Percentiles rank a stretch among this genome's conserved stretches.
Conservation (phyloP, 2,329 filamentous ascomycete species). For the Zasmidium cellare region DNA sequence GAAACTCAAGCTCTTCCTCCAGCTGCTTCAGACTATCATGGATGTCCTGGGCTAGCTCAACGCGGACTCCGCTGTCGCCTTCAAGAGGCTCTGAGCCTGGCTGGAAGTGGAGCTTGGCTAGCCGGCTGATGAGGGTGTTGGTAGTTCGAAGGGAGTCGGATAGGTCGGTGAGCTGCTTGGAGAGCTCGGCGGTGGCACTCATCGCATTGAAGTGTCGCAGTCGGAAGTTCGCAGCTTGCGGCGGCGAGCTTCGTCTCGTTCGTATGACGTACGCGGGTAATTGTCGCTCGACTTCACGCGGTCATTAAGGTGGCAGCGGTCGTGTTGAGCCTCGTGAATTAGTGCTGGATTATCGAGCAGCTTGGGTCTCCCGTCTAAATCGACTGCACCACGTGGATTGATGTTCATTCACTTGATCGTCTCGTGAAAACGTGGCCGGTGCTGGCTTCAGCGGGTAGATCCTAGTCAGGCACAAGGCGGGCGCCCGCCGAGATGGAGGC, state of each 20-base stretch:
- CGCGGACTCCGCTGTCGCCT: conserved; percentile 57
- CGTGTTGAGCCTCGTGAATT: background rate
- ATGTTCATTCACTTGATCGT: background rate
- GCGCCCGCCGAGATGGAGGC: no score
- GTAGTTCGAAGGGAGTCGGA: conserved; percentile 55
- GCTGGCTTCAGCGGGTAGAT: background rate
- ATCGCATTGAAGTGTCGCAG: conserved; percentile 5
- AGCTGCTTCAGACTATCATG: conserved; percentile 73
- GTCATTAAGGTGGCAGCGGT: no score
- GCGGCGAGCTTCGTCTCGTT: background rate
- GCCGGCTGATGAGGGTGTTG: conserved; percentile 56
- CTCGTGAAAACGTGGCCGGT: conserved; percentile 7
- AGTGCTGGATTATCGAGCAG: background rate
- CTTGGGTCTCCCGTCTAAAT: background rate
- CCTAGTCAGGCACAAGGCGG: no score
- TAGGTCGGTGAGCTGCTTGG: conserved; percentile 38
- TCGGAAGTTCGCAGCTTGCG: background rate
- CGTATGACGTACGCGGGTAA: background rate
- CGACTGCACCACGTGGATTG: background rate
- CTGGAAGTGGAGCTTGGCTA: conserved; percentile 61
- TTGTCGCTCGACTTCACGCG: no score
- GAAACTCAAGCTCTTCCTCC: conserved; percentile 79
- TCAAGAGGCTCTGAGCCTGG: conserved; percentile 61
- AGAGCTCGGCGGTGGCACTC: conserved; percentile 26
- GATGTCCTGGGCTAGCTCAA: conserved; percentile 80